Conservation (phyloP, 2,329 filamentous ascomycete genomes). For the Periconia macrospinosa region DNA sequence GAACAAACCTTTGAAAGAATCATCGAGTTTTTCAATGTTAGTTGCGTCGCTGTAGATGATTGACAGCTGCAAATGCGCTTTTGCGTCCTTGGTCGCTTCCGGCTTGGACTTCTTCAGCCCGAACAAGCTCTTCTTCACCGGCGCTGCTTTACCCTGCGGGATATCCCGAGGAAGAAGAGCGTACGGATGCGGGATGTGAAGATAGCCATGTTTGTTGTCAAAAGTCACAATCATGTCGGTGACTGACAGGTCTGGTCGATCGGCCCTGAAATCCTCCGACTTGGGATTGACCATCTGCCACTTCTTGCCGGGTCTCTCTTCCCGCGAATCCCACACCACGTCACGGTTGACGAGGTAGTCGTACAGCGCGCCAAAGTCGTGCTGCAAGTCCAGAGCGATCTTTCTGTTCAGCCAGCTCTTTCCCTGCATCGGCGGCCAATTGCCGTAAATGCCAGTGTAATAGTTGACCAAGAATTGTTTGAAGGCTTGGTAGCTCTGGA, state of each 20-base stretch:
- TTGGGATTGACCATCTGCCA: conserved; percentile 60
- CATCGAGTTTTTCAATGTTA: conserved; percentile 43
- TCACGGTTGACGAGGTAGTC: conserved; percentile 71
- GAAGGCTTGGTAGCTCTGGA: conserved; percentile 61
- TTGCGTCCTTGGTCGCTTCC: conserved; percentile 38
- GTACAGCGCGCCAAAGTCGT: conserved; percentile 69
- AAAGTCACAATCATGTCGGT: conserved; percentile 68
- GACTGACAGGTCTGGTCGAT: conserved; percentile 59
- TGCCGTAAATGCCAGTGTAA: conserved; percentile 59
- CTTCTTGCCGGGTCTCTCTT: conserved; percentile 63
- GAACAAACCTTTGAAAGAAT: conserved; percentile 35
- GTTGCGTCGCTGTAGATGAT: conserved; percentile 46
- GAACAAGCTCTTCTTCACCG: conserved; percentile 38
- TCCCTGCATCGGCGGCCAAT: conserved; percentile 60
- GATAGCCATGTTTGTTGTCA: conserved; percentile 62
- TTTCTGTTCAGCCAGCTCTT: conserved; percentile 62
- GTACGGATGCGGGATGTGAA: conserved; percentile 60
- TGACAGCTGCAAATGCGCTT: conserved; percentile 43
- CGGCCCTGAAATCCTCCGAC: conserved; percentile 43
- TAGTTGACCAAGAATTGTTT: conserved; percentile 63
- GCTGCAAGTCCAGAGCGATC: conserved; percentile 60
- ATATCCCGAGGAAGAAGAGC: conserved; percentile 59
- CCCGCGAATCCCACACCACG: conserved; percentile 65
- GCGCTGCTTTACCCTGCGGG: conserved; percentile 20
- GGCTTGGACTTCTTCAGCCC: conserved; percentile 40